Evolutionary conservation across 2,329 filamentous ascomycete species (phyloP).

Genomic region (Hypoxylon sp.): DNA sequence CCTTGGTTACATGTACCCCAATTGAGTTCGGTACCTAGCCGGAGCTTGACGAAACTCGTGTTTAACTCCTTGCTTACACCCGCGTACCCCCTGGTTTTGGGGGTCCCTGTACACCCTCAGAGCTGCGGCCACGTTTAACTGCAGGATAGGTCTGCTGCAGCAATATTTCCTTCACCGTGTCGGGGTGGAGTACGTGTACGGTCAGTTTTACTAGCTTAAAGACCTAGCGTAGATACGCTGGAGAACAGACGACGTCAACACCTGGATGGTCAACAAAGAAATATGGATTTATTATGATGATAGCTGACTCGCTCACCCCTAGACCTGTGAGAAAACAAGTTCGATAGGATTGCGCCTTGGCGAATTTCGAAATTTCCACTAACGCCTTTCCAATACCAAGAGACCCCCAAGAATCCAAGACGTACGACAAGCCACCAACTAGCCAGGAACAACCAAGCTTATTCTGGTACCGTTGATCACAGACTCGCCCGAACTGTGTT

Average conservation of each 20-base stretch:
- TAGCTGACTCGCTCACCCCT: slow-evolving; percentile 15
- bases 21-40: slow-evolving; percentile 14
- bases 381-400: slow-evolving; percentile 15
- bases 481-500: slow-evolving; percentile 28
- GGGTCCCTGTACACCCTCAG: slow-evolving; percentile 27
- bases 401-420: slow-evolving; percentile 28
- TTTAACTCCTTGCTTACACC: slow-evolving; percentile 6
- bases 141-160: slow-evolving; percentile 25
- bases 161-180: slow-evolving; percentile 22
- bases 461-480: slow-evolving; percentile 16
- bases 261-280: slow-evolving; percentile 18
- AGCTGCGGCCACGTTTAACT: slow-evolving; percentile 44
- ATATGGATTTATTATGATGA: not conserved
- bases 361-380: slow-evolving; percentile 13
- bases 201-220: slow-evolving; percentile 13
- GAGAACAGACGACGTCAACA: slow-evolving; percentile 36
- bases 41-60: slow-evolving; percentile 10
- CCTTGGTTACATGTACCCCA: not conserved
- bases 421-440: slow-evolving; percentile 18
- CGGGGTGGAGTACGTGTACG: slow-evolving; percentile 19
- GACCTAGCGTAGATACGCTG: slow-evolving; percentile 2
- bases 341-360: slow-evolving; percentile 17
- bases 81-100: slow-evolving; percentile 19
- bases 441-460: slow-evolving; percentile 30
- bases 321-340: slow-evolving; percentile 11